Evolutionary conservation across 331 rosid genomes (phyloP), one percentile per base, ranked within the genome.

Genomic region (Erythrophleum ivorense): DNA sequence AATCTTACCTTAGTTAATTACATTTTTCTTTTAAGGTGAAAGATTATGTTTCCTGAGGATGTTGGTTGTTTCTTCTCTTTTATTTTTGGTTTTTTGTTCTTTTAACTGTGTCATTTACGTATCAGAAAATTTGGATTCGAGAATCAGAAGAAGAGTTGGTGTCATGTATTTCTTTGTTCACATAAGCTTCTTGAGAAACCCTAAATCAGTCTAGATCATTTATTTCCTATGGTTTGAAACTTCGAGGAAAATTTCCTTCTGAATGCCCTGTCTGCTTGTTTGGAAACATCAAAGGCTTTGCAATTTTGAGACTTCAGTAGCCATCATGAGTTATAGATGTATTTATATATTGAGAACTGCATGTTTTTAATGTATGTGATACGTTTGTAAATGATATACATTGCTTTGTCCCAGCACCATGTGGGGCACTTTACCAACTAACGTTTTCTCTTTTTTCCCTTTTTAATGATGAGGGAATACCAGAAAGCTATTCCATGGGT

Each of bases 171-270:
- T 16, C 16, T 34, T 73, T 33, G 64, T 53, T 34, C 5, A 10
- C 62, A 33, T 34, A 73, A 73, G 15, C 77, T 73, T 53, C 49
- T 53, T 73, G 64, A 34, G 45, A 34, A 53, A 18, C 29, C 49
- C 63, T 50, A 7, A 31, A 12, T 49, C 21, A 16, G 64, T 57
- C 49, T 9, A 72, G 77, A 50, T 29, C 16, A 16, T 71, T 49
- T 14, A 14, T 71, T 29, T 9, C 76, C 46, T 50, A 13, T 15
- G 62, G 19, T 48, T 29, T 49, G 15, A 38, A 33, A 31, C 63
- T 50, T 50, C 9, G 14, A 6, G 76, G 63, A 53, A 33, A 52
- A 33, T 33, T 73, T 52, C 33, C 52, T 72, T 33, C 21, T 15
- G 21, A 50, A 33, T 34, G 49, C 43, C 33, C 4, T 34, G 45